Base-by-base conservation (phyloP, 257 asterid species). In the Buddleja alternifolia region DNA sequence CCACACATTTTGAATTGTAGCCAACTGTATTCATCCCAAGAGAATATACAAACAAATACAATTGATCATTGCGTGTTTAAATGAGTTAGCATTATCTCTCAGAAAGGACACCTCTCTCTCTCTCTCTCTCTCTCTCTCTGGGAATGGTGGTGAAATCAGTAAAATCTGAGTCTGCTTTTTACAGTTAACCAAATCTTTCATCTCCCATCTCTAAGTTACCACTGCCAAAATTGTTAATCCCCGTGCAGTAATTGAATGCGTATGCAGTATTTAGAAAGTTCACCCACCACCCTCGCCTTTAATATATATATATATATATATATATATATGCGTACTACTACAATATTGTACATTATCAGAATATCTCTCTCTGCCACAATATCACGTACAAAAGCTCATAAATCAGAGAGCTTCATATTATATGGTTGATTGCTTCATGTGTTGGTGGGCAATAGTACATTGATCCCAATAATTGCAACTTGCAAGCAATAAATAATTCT, bases 31-130 rank as follows among this genome's bases (percentile, higher is more conserved):
- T 7, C 63, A 8, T 15, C 42, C 52, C 29, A 29, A 65, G 16
- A 12, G 29, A n/a, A 36, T 6, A 11, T 20, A 41, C 69, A 23
- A 19, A 24, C 7, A 23, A 17, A 12, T 39, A 37, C 57, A 29
- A 61, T 44, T 63, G 48, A 58, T 57, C 60, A 6, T 69, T 76
- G 81, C 79, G 77, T 76, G 74, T 29, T n/a, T n/a, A n/a, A n/a
- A n/a, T 17, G 2, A 17, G 21, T 41, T 52, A 14, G 7, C 48
- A 56, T 57, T 36, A 6, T 36, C 44, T 24, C 48, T 42, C 65
- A 48, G 75, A 67, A 48, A 72, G 65, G 80, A 69, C 75, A 69
- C 14, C 42, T 41, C 52, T 37, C 16, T 3, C 50, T 37, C 20
- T 17, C 14, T 21, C 15, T 51, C 25, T 23, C 5, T 10, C n/a